A percentile compares a stretch with the other conserved stretches of the same genome.
Evolutionary conservation across 441 rosid genomes (phyloP).

Genomic region (Erysimum cheiri): DNA sequence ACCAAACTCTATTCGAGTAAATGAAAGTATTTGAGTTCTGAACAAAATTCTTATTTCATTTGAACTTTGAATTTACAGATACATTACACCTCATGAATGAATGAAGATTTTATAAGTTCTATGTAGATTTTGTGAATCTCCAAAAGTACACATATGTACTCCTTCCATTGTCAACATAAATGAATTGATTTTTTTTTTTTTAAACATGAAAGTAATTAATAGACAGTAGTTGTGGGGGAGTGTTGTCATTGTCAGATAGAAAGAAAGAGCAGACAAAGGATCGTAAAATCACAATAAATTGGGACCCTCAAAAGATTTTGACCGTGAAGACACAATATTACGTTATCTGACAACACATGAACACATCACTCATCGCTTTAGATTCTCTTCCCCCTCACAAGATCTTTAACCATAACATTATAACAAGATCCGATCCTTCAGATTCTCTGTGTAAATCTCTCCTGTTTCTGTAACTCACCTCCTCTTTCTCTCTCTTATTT

Average conservation of each 20-base stretch:
- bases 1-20: background rate
- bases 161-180: background rate
- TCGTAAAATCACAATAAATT: constrained; percentile 20
- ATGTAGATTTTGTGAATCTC: constrained; percentile 14
- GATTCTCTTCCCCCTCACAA: constrained; percentile 45
- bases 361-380: constrained; percentile 41
- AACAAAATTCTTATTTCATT: background rate
- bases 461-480: constrained; percentile 22
- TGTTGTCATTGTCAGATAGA: constrained; percentile 32
- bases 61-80: background rate
- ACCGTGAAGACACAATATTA: constrained; percentile 39
- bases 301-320: constrained; percentile 43
- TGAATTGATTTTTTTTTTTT: too few relatives aligned
- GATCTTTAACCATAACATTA: constrained; percentile 58
- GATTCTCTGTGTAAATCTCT: constrained; percentile 44
- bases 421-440: constrained; percentile 56
- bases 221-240: background rate
- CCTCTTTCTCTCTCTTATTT: constrained; percentile 15
- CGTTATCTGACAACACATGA: constrained; percentile 44
- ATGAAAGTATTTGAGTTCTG: background rate
- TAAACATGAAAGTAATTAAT: too few relatives aligned
- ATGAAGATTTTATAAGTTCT: constrained; percentile 1
- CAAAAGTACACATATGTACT: background rate
- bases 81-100: background rate
- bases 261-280: constrained; percentile 39